phyloP scores from a whole-genome alignment of 257 asterid species.

The Solanum tacnaense region DNA sequence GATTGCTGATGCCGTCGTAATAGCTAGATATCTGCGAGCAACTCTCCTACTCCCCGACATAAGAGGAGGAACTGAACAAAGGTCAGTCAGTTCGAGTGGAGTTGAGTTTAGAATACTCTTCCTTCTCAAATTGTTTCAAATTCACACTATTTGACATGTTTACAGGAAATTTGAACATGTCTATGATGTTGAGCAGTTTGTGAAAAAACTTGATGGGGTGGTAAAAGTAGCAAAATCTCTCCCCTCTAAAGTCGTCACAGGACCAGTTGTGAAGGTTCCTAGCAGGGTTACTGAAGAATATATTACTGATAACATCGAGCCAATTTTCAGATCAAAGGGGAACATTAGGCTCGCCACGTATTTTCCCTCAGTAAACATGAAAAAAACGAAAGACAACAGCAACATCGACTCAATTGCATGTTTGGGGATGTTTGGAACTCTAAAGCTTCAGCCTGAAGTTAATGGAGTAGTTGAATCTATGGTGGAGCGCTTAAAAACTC shows the following conservation, averaged over 20 bases:
- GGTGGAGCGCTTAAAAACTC: conserved; percentile 63
- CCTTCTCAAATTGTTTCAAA: too few relatives aligned
- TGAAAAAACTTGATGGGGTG: conserved; percentile 59
- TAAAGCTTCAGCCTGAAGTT: conserved; percentile 69
- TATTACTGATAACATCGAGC: conserved; percentile 58
- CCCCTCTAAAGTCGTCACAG: conserved; percentile 35
- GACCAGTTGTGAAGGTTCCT: conserved; percentile 82
- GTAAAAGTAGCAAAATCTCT: conserved; percentile 60
- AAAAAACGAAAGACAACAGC: conserved; percentile 43
- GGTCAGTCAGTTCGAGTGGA: conserved; percentile 37
- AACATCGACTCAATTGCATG: conserved; percentile 62
- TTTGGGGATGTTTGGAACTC: conserved; percentile 83
- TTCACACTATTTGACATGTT: too few relatives aligned
- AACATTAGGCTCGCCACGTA: conserved; percentile 73
- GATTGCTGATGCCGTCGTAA: conserved; percentile 93
- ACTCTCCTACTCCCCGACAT: conserved; percentile 89
- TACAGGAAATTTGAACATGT: conserved; percentile 57
- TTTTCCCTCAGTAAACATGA: conserved; percentile 92
- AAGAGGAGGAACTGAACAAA: conserved; percentile 78
- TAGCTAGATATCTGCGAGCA: conserved; percentile 83
- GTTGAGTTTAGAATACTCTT: too few relatives aligned
- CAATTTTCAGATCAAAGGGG: conserved; percentile 64
- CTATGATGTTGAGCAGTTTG: conserved; percentile 53
- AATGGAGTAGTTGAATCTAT: conserved; percentile 81
- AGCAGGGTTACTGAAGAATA: conserved; percentile 67